A percentile compares a stretch with the other conserved stretches of the same genome.
Evolutionary conservation across 176 grass and related monocot genomes (phyloP).

Genomic region (Thalia dealbata): DNA sequence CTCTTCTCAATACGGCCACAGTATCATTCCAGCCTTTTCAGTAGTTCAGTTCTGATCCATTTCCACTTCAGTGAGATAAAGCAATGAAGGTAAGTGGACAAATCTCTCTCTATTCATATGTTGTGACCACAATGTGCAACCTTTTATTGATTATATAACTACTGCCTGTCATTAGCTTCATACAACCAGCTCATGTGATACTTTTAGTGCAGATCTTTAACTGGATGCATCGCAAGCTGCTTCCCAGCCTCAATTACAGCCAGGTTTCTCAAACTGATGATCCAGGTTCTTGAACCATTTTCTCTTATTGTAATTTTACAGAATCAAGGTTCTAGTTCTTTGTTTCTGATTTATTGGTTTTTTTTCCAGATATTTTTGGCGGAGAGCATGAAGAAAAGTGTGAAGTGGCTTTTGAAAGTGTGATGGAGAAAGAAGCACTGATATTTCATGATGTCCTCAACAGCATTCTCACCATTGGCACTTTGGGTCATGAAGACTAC

Average conservation of each 20-base stretch:
- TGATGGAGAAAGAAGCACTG: constrained; percentile 56
- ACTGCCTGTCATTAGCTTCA: neutral
- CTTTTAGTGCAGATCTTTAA: constrained; percentile 36
- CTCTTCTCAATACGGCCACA: neutral
- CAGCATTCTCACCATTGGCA: constrained; percentile 79
- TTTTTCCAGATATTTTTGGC: constrained; percentile 2
- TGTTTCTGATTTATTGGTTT: neutral
- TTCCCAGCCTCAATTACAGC: constrained; percentile 36
- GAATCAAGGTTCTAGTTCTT: neutral
- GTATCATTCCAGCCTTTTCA: neutral
- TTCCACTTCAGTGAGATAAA: neutral
- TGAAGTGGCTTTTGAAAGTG: constrained; percentile 22
- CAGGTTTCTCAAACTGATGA: constrained; percentile 43
- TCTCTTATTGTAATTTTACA: neutral
- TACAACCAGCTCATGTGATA: no score
- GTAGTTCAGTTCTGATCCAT: neutral
- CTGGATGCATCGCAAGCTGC: constrained; percentile 74
- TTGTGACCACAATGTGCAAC: neutral
- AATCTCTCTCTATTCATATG: neutral
- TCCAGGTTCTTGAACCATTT: constrained; percentile 6
- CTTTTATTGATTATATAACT: neutral
- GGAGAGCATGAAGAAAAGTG: constrained; percentile 16
- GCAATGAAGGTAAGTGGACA: neutral
- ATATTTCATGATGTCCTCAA: constrained; percentile 69
- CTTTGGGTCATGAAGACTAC: constrained; percentile 42